Base-by-base conservation (phyloP, 805 yeast genomes). In the Saccharomyces kudriavzevii region DNA sequence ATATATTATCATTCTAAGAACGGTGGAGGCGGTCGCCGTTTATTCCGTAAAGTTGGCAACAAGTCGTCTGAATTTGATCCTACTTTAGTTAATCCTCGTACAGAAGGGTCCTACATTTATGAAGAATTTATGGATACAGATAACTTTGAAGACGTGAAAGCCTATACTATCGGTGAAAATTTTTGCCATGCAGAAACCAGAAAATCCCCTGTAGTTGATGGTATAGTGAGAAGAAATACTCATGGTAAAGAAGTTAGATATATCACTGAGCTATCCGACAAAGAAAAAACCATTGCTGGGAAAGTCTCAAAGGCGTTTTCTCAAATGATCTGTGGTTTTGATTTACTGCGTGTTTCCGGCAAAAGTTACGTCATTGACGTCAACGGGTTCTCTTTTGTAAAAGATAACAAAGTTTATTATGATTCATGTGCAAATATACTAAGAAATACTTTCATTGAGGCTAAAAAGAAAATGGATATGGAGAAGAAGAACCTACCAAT, bases 171-270 rank as follows among this genome's bases (percentile, higher is more conserved):
- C 3, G 98, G 99, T 0, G 82, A 85, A 2, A 74, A 74, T 20
- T 94, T 80, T 65, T 94, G 99, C 68, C 99, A 94, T 70, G 99
- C 99, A 0, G 99, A 94, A 67, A 94, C 99, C 1, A 80, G 99
- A 65, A 94, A 94, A 69, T 89, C 97, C 0, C 99, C 99, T 0
- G 99, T 94, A 2, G 99, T 94, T n/a, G 99, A 94, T 72, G 99
- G 99, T 48, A 88, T 94, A 54, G 99, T 94, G 26, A 80, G 97
- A 65, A 81, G 99, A 69, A 94, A 94, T 67, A 91, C 98, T 1
- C 96, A 91, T 64, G 99, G 99, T 48, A 94, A 94, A 69, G 99
- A 94, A 71, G 85, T 94, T 48, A 79, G 99, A 58, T 94, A 87
- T 65, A 79, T 94, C 35, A 92, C 99, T 0, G 83, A 85, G 59